These are phyloP conservation scores for Aspergillus persii DNA, from an alignment of 2,329 filamentous ascomycete genomes.

Conservation along the genomic window DNA sequence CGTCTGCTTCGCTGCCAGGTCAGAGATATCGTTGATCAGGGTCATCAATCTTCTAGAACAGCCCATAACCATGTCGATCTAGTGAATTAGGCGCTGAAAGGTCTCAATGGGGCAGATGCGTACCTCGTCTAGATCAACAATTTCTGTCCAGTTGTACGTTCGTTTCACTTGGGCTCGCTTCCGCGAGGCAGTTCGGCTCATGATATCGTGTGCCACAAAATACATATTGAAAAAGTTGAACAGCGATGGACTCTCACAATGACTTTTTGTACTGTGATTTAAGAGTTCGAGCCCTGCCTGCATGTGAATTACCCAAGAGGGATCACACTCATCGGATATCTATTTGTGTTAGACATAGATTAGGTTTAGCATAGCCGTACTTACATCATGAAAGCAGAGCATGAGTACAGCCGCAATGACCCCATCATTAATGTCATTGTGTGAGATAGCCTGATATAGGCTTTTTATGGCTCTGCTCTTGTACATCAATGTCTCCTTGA, in stretches of 20 bases:
- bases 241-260: conserved; percentile 8
- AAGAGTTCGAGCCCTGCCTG: conserved; percentile 28
- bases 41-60: conserved; percentile 32
- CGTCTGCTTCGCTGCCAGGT: conserved; percentile 3
- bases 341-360: neutral
- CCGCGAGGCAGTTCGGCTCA: conserved; percentile 25
- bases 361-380: neutral
- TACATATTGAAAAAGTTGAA: conserved; percentile 24
- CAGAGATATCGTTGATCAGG: conserved; percentile 24
- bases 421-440: conserved; percentile 18
- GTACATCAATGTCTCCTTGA: conserved; percentile 23
- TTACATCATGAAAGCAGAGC: conserved; percentile 34
- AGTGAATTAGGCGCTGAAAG: neutral
- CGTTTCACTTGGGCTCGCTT: neutral
- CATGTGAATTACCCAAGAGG: conserved; percentile 33
- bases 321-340: conserved; percentile 32
- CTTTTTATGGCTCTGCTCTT: conserved; percentile 26
- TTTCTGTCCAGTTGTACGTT: conserved; percentile 19
- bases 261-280: conserved; percentile 3
- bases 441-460: conserved; percentile 21
- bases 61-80: conserved; percentile 33
- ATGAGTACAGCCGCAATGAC: conserved; percentile 31
- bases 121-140: conserved; percentile 25
- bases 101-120: neutral
- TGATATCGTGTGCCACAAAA: conserved; percentile 35